These are phyloP conservation scores for Pythium grandisporangium DNA, from an alignment of 352 stramenopile genomes.

Conservation along the genomic window DNA sequence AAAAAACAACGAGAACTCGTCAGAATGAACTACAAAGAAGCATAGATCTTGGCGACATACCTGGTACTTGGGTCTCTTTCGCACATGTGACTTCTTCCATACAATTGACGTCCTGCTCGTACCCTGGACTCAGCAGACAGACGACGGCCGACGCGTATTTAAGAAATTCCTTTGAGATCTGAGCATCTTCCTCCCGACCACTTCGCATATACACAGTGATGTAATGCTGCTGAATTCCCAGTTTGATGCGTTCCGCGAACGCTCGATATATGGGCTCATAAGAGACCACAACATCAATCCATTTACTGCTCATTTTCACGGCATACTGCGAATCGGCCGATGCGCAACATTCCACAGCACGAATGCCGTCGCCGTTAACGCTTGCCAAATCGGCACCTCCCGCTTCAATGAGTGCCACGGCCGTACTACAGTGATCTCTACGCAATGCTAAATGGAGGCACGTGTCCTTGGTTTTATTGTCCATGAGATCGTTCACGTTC, in stretches of 20 bases:
- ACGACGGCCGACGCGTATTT: slow-evolving; percentile 58
- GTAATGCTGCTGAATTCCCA: slow-evolving; percentile 60
- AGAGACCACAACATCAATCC: slow-evolving; percentile 71
- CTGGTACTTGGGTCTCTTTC: slow-evolving; percentile 52
- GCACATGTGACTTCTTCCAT: slow-evolving; percentile 74
- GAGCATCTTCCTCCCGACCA: slow-evolving; percentile 27
- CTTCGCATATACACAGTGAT: slow-evolving; percentile 73
- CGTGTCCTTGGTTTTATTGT: slow-evolving; percentile 50
- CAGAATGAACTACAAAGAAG: no score
- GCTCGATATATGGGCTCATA: slow-evolving; percentile 56
- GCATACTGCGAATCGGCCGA: slow-evolving; percentile 67
- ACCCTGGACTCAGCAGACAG: slow-evolving; percentile 59
- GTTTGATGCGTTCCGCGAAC: slow-evolving; percentile 52
- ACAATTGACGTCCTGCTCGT: slow-evolving; percentile 49
- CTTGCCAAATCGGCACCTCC: slow-evolving; percentile 45
- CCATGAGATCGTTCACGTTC: slow-evolving; percentile 32
- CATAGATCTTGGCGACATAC: no score
- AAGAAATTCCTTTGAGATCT: slow-evolving; percentile 40
- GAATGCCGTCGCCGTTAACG: slow-evolving; percentile 39
- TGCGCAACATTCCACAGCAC: slow-evolving; percentile 65
- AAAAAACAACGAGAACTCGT: neutral
- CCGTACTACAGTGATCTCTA: slow-evolving; percentile 40
- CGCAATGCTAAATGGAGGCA: slow-evolving; percentile 65
- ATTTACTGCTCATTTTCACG: slow-evolving; percentile 57
- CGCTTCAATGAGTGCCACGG: slow-evolving; percentile 46